phyloP scores from a whole-genome alignment of 2,329 filamentous ascomycete species.

The Didymella exigua region DNA sequence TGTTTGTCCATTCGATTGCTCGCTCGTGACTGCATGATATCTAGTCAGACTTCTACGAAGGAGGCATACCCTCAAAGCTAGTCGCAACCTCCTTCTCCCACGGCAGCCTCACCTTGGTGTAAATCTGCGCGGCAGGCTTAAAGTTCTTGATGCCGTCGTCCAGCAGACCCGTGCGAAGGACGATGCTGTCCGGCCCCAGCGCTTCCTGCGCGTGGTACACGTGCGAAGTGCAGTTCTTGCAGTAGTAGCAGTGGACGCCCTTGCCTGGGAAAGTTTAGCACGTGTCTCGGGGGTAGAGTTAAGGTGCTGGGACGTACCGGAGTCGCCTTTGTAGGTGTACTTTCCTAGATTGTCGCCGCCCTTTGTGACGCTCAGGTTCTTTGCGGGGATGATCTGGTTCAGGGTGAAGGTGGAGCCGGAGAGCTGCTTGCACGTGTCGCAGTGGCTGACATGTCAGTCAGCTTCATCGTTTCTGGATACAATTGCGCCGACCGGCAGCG shows the following conservation, averaged over 20 bases:
- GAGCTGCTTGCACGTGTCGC: conserved; percentile 62
- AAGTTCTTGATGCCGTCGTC: conserved; percentile 54
- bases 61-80: conserved; percentile 51
- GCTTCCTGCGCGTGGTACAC: conserved; percentile 62
- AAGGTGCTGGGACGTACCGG: conserved; percentile 46
- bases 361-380: conserved; percentile 58
- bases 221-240: conserved; percentile 61
- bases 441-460: conserved; percentile 53
- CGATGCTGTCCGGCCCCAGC: conserved; percentile 57
- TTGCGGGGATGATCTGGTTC: conserved; percentile 60
- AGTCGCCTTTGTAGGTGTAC: conserved; percentile 64
- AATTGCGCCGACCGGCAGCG: not conserved
- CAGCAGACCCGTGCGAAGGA: conserved; percentile 59
- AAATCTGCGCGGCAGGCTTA: conserved; percentile 60
- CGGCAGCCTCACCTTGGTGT: conserved; percentile 56
- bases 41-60: too few species aligned
- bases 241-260: conserved; percentile 63
- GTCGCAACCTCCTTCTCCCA: conserved; percentile 59
- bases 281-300: not conserved
- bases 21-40: too few species aligned
- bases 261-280: conserved; percentile 50
- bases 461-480: not conserved
- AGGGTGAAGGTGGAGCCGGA: conserved; percentile 59
- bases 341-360: conserved; percentile 54
- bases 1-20: too few species aligned